Evolutionary conservation across 768 basidiomycete genomes (phyloP), one percentile per base, ranked within the genome.

Genomic region (Mycena maculata): DNA sequence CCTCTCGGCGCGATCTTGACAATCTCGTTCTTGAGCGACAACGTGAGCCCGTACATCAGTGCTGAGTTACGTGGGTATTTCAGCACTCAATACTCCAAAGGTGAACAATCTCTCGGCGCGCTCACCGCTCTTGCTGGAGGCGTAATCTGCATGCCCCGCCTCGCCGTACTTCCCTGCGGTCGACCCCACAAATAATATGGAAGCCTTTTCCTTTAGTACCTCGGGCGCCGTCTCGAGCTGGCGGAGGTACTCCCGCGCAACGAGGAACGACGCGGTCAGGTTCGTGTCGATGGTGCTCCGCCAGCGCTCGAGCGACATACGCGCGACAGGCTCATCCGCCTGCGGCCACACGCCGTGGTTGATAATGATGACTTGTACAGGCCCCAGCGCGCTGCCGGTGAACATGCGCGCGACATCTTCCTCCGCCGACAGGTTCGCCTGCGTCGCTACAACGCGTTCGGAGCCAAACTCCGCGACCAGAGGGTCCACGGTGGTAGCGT

Each of bases 21-120:
- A 59, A 93, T 92, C 77, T 94, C 92, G 75, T 93, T 93, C 79
- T 93, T 93, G 70, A 93, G 81, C 6, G 87, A 82, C 71, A 89
- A 77, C 4, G 86, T 86, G 36, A 93, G 73, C 1, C 91, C 92
- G 67, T 91, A 89, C 91, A 92, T 92, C 81, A 91, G 83, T 6
- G 86, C 90, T 90, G 22, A 20, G 36, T 33, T 18, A 33, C 23
- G 22, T 10, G 44, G 18, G 20, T n/a, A 9, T 13, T 18, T 30
- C 4, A 47, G 6, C 27, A 18, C n/a, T 36, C 20, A 22, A n/a
- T n/a, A n/a, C n/a, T n/a, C n/a, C n/a, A n/a, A n/a, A n/a, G n/a
- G n/a, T n/a, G n/a, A n/a, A n/a, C n/a, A n/a, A n/a, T n/a, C n/a
- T n/a, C n/a, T n/a, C n/a, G n/a, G n/a, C n/a, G 4, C 3, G 15